Percentiles rank a stretch among this genome's conserved stretches.
Evolutionary conservation across 108 stramenopile species (phyloP).

Genomic region (Nitzschia sp.): DNA sequence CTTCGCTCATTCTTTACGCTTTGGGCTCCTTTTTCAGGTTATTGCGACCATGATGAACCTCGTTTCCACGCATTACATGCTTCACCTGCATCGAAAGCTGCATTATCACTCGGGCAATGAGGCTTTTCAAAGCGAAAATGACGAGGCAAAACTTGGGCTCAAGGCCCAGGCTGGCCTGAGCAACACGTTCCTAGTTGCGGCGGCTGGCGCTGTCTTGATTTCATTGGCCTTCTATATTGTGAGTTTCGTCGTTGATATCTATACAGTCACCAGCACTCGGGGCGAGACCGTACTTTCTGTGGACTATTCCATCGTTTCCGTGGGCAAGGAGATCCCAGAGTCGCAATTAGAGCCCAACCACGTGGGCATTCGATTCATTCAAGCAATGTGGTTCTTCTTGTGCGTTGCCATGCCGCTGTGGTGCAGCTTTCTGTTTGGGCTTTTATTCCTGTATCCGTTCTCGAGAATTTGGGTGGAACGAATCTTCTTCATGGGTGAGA

Average conservation of each 20-base stretch:
- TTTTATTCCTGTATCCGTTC: conserved; percentile 68
- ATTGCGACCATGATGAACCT: conserved; percentile 75
- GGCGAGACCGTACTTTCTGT: conserved; percentile 51
- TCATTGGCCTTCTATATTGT: conserved; percentile 38
- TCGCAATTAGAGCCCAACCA: conserved; percentile 44
- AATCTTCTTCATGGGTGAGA: conserved; percentile 67
- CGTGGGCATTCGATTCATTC: conserved; percentile 63
- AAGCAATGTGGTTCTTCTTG: conserved; percentile 77
- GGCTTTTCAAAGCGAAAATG: not conserved
- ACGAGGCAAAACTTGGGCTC: conserved; percentile 38
- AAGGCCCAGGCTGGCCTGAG: conserved; percentile 45
- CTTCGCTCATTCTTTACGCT: not conserved
- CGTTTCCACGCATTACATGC: conserved; percentile 62
- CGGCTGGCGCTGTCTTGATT: conserved; percentile 29
- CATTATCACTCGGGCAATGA: conserved; percentile 28
- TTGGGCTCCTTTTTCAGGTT: conserved; percentile 15
- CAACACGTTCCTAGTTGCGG: conserved; percentile 35
- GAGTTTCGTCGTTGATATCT: conserved; percentile 53
- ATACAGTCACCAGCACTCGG: conserved; percentile 66
- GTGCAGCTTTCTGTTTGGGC: conserved; percentile 50
- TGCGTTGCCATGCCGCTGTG: conserved; percentile 71
- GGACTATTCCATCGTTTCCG: conserved; percentile 63
- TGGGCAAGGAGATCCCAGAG: conserved; percentile 65
- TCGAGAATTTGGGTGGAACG: conserved; percentile 44
- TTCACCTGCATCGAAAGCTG: conserved; percentile 70